These are phyloP conservation scores for Neurospora sp. DNA, from an alignment of 495 filamentous ascomycete genomes.

Conservation along the genomic window DNA sequence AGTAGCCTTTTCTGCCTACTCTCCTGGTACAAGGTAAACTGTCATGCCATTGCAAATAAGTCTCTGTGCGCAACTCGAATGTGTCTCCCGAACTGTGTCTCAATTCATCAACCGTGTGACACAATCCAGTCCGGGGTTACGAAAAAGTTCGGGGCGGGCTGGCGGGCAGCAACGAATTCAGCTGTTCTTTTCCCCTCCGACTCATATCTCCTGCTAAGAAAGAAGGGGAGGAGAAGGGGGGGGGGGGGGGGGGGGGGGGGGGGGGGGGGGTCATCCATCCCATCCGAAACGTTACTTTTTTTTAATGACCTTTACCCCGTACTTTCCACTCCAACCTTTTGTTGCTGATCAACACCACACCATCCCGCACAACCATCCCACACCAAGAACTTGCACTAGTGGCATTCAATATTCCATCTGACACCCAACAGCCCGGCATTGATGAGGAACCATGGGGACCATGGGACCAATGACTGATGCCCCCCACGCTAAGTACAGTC, in stretches of 20 bases:
- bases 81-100: neutral
- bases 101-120: neutral
- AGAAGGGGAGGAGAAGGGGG: too few species aligned
- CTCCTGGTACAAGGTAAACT: neutral
- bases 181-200: neutral
- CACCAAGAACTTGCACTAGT: neutral
- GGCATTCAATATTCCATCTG: neutral
- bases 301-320: neutral
- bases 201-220: neutral
- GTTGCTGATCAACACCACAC: neutral
- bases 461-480: neutral
- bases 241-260: too few species aligned
- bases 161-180: neutral
- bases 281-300: neutral
- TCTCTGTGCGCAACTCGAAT: neutral
- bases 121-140: neutral
- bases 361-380: neutral
- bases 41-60: neutral
- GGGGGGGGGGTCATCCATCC: neutral
- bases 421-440: neutral
- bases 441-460: neutral
- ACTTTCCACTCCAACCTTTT: neutral
- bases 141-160: neutral
- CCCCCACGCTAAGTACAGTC: neutral
- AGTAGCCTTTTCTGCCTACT: neutral